These are phyloP conservation scores for Fomitopsis schrenkii DNA, from an alignment of 1,284 basidiomycete species.

Conservation along the genomic window DNA sequence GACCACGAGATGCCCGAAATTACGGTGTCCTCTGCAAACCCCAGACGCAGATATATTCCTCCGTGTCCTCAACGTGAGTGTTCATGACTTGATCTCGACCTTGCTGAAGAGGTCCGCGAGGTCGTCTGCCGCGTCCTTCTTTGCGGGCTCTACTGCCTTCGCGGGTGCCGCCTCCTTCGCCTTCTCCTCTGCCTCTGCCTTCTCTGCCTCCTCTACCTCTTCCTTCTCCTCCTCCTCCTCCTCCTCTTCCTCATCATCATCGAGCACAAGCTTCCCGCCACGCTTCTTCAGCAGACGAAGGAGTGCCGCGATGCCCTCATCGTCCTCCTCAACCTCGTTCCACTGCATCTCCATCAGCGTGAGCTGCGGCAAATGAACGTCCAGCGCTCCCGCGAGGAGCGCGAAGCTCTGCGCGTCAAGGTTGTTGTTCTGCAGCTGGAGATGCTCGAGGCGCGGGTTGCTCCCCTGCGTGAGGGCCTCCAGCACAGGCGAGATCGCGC, in stretches of 20 bases:
- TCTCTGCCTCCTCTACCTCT: constrained; percentile 42
- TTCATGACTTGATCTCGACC: constrained; percentile 36
- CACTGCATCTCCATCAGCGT: constrained; percentile 81
- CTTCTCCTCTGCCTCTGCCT: constrained; percentile 38
- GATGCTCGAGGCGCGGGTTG: constrained; percentile 68
- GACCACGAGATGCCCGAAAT: not conserved
- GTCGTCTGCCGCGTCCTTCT: constrained; percentile 41
- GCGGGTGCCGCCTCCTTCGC: constrained; percentile 26
- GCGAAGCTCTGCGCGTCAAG: constrained; percentile 70
- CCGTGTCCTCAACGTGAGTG: not conserved
- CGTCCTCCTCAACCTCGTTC: constrained; percentile 83
- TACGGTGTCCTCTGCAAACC: constrained; percentile 4
- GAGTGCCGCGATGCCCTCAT: constrained; percentile 60
- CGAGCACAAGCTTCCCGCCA: constrained; percentile 54
- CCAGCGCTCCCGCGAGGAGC: constrained; percentile 65
- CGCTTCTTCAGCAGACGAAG: constrained; percentile 64
- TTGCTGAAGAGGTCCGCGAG: constrained; percentile 61
- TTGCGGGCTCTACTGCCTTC: constrained; percentile 29
- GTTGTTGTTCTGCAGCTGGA: constrained; percentile 90
- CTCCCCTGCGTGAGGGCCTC: constrained; percentile 67
- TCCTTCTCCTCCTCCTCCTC: constrained; percentile 69
- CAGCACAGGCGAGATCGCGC: constrained; percentile 62
- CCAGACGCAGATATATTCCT: constrained; percentile 1
- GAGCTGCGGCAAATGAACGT: constrained; percentile 52
- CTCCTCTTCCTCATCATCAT: constrained; percentile 78